Evolutionary conservation across 1,284 basidiomycete species (phyloP).

Genomic region (Polyporus tsugae): DNA sequence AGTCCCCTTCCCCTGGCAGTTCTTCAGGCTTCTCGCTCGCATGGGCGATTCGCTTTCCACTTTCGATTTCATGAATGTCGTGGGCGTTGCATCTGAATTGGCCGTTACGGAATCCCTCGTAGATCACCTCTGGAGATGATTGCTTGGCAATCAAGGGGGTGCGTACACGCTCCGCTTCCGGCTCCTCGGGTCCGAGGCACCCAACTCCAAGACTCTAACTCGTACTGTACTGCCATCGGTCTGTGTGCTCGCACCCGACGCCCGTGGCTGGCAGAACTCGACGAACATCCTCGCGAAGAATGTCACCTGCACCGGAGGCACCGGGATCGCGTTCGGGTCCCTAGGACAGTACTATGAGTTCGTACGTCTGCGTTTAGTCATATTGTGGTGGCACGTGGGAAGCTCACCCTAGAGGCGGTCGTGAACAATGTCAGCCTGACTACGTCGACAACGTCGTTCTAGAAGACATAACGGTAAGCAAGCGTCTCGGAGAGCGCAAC

Average conservation of each 20-base stretch:
- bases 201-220: neutral
- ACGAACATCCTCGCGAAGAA: conserved; percentile 60
- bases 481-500: neutral
- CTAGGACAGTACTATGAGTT: conserved; percentile 67
- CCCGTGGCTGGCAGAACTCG: conserved; percentile 52
- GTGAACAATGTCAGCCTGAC: conserved; percentile 50
- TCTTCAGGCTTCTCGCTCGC: neutral
- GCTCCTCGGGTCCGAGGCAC: conserved; percentile 8
- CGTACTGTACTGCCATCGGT: conserved; percentile 4
- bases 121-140: conserved; percentile 69
- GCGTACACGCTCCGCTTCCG: conserved; percentile 32
- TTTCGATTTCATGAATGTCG: neutral
- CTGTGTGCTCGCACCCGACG: neutral
- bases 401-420: conserved; percentile 3
- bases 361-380: conserved; percentile 39
- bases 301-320: conserved; percentile 67
- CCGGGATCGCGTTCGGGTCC: conserved; percentile 71
- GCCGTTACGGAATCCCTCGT: conserved; percentile 3
- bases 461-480: conserved; percentile 55
- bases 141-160: conserved; percentile 74
- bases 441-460: conserved; percentile 64
- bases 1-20: conserved; percentile 22
- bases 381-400: neutral
- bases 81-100: neutral
- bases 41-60: neutral